A percentile compares a stretch with the other conserved stretches of the same genome.
Evolutionary conservation across 495 filamentous ascomycete genomes (phyloP).

Genomic region (Pseudoneurospora amorphoporcata): DNA sequence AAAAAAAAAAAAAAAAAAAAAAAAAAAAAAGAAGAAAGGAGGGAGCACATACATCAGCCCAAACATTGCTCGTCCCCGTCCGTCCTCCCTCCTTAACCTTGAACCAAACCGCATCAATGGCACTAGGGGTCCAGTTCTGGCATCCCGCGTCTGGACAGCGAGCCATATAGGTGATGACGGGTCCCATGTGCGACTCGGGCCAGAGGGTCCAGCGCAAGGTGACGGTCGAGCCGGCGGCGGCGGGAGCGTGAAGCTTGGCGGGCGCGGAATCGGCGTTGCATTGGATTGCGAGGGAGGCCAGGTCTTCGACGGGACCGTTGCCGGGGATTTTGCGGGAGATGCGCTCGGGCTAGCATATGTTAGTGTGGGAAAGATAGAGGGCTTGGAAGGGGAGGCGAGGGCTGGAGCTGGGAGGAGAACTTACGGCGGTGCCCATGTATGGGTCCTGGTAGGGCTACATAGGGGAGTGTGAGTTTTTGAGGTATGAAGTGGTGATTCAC

Average conservation of each 20-base stretch:
- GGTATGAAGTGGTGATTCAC: background rate
- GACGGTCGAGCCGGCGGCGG: constrained; percentile 44
- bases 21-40: background rate
- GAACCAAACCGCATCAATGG: constrained; percentile 39
- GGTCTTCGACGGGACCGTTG: constrained; percentile 41
- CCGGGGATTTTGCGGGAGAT: constrained; percentile 39
- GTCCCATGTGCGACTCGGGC: constrained; percentile 53
- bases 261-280: constrained; percentile 40
- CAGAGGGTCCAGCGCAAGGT: constrained; percentile 54
- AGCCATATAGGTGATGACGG: constrained; percentile 57
- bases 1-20: too few relatives aligned
- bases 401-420: background rate
- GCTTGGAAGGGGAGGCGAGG: background rate
- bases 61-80: constrained; percentile 30
- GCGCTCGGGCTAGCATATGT: constrained; percentile 15
- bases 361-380: too few relatives aligned
- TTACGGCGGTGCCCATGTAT: constrained; percentile 28
- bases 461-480: constrained; percentile 6
- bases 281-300: constrained; percentile 35
- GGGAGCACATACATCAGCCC: constrained; percentile 10
- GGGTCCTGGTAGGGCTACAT: constrained; percentile 37
- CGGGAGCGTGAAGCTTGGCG: constrained; percentile 42
- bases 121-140: constrained; percentile 40
- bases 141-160: constrained; percentile 52
- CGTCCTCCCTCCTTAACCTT: constrained; percentile 54